Conservation (phyloP, 1,284 basidiomycete species). For the Erythrobasidium hasegawianum region DNA sequence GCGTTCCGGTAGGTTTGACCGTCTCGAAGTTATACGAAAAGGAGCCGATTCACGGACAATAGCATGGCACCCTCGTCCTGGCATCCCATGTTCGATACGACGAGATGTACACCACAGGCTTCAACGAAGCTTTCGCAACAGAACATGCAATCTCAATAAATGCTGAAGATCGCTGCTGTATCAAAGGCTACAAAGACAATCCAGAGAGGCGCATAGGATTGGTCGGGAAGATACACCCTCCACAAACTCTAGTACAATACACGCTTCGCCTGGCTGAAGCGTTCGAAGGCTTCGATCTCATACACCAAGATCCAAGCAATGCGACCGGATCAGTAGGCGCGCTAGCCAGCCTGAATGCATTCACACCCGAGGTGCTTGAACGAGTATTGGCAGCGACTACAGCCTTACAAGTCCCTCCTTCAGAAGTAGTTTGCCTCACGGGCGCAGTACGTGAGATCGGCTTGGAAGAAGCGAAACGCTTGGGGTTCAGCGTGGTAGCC, state of each 20-base stretch:
- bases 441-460: constrained; percentile 24
- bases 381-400: not conserved
- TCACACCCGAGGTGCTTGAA: constrained; percentile 25
- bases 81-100: constrained; percentile 27
- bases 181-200: constrained; percentile 31
- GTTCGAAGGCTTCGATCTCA: constrained; percentile 23
- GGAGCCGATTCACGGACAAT: not conserved
- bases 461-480: constrained; percentile 8
- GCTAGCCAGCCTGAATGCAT: constrained; percentile 26
- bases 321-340: not conserved
- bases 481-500: constrained; percentile 15
- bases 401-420: not conserved
- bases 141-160: not conserved
- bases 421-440: constrained; percentile 13
- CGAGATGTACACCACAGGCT: constrained; percentile 26
- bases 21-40: not conserved
- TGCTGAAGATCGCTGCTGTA: not conserved
- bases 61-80: constrained; percentile 32
- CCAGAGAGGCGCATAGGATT: constrained; percentile 28
- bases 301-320: not conserved
- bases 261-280: constrained; percentile 12
- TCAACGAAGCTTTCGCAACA: constrained; percentile 26
- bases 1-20: constrained; percentile 12
- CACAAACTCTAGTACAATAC: not conserved
- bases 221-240: constrained; percentile 1